phyloP scores from a whole-genome alignment of 495 filamentous ascomycete genomes.

The Aspergillus asperescens region DNA sequence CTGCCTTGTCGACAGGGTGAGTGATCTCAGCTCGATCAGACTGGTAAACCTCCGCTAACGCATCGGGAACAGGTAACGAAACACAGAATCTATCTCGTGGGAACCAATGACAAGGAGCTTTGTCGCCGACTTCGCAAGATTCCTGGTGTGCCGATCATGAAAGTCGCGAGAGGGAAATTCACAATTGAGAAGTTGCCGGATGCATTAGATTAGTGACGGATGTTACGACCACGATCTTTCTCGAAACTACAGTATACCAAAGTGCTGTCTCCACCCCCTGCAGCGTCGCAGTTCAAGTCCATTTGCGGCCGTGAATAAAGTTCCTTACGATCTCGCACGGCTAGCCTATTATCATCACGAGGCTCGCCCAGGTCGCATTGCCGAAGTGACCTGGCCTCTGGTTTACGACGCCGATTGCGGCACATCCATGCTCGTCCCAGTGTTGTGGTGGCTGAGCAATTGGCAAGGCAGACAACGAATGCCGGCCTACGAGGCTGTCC shows the following conservation, averaged over 20 bases:
- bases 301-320: background rate
- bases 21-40: background rate
- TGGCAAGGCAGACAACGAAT: background rate
- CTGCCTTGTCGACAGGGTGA: conserved; percentile 83
- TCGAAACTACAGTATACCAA: background rate
- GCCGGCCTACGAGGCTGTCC: background rate
- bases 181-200: conserved; percentile 87
- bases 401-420: background rate
- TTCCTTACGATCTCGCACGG: background rate
- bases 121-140: conserved; percentile 66
- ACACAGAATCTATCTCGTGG: conserved; percentile 80
- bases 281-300: conserved; percentile 3
- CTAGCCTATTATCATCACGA: background rate
- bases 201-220: conserved; percentile 53
- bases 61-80: conserved; percentile 36
- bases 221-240: background rate
- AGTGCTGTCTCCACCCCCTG: conserved; percentile 6
- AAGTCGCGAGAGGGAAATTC: conserved; percentile 78
- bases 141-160: conserved; percentile 54
- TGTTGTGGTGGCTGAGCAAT: conserved; percentile 3
- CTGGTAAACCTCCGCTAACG: background rate
- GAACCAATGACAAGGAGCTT: conserved; percentile 73
- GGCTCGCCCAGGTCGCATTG: background rate
- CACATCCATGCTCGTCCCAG: too few relatives aligned
- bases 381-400: background rate